A percentile compares a stretch with the other conserved stretches of the same genome.
Evolutionary conservation across 345 rosid species (phyloP).

Genomic region (Garcia nutans): DNA sequence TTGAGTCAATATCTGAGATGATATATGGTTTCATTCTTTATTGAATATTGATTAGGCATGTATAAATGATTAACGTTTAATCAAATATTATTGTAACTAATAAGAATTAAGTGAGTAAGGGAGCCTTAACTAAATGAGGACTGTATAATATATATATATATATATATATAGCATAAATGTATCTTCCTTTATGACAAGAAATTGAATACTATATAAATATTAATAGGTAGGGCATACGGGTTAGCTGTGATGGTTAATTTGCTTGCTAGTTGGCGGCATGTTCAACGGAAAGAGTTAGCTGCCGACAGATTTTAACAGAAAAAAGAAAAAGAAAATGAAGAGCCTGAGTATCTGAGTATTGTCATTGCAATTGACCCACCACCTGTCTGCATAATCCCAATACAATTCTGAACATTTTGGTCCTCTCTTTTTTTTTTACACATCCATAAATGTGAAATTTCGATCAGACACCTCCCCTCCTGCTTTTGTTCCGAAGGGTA

Average conservation of each 20-base stretch:
- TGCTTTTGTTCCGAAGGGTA: background rate
- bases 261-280: background rate
- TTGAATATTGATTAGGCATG: too few species aligned
- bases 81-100: too few species aligned
- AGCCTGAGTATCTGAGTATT: background rate
- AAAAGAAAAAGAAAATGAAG: background rate
- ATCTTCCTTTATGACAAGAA: background rate
- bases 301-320: slow-evolving; percentile 7
- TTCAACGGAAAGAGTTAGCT: background rate
- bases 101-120: background rate
- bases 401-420: slow-evolving; percentile 3
- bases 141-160: background rate
- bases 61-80: too few species aligned
- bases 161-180: background rate
- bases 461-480: background rate
- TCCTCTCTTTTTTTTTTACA: background rate
- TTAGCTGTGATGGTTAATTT: background rate
- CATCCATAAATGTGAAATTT: background rate
- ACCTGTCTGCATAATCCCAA: slow-evolving; percentile 15
- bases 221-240: background rate
- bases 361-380: slow-evolving; percentile 24
- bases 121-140: background rate
- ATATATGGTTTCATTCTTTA: too few species aligned
- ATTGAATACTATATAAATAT: background rate
- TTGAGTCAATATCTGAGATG: too few species aligned